Evolutionary conservation across 2,329 filamentous ascomycete species (phyloP).

Genomic region (Elsinoe perseae): DNA sequence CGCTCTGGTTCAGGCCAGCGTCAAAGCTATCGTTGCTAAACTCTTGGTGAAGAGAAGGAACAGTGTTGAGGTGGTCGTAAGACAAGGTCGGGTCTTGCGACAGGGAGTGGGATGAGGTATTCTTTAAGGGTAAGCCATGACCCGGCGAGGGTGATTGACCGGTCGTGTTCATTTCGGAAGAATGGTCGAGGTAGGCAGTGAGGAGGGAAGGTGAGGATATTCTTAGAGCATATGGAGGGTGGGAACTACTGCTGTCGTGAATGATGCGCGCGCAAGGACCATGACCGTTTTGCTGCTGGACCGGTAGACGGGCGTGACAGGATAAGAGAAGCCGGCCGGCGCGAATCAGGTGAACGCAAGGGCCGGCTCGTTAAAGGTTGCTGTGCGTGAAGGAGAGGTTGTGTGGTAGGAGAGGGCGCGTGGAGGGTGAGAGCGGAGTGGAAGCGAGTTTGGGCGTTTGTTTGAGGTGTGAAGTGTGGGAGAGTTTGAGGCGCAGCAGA

Average conservation of each 20-base stretch:
- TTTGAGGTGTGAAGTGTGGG: neutral
- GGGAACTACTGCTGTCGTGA: neutral
- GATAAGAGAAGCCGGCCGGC: neutral
- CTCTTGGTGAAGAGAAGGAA: neutral
- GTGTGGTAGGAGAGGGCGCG: neutral
- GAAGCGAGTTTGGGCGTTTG: too few relatives aligned
- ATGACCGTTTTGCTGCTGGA: neutral
- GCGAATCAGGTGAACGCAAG: conserved; percentile 5
- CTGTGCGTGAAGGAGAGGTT: neutral
- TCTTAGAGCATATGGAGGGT: conserved; percentile 1
- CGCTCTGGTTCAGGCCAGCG: conserved; percentile 2
- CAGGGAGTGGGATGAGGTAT: conserved; percentile 5
- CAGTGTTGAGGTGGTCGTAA: conserved; percentile 2
- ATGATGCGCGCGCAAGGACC: conserved; percentile 8
- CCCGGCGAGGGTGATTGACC: conserved; percentile 13
- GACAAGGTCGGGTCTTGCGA: conserved; percentile 12
- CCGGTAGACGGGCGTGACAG: neutral
- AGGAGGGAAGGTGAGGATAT: neutral
- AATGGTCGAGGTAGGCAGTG: neutral
- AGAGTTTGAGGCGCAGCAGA: conserved; percentile 1
- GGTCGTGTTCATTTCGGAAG: conserved; percentile 7
- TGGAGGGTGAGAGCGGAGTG: neutral
- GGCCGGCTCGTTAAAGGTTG: conserved; percentile 11
- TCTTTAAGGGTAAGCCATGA: conserved; percentile 9
- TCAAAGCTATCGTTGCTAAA: conserved; percentile 8